Conservation (phyloP, 1,284 basidiomycete genomes). For the Kalmanozyma brasiliensis region DNA sequence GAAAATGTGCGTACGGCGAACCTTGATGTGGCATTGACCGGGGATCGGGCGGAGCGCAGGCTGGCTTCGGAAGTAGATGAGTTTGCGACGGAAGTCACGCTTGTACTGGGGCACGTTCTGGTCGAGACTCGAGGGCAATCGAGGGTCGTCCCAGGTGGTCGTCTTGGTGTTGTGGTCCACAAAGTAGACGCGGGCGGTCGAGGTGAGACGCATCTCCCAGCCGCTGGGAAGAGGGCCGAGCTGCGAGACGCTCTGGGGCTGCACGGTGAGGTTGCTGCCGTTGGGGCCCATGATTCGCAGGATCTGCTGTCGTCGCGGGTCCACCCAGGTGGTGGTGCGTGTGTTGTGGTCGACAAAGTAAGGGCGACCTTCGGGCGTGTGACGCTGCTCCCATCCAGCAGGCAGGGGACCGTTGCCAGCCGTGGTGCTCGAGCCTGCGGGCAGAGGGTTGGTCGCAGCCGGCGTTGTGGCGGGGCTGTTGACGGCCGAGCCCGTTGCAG, state of each 20-base stretch:
- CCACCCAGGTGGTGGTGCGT: constrained; percentile 97
- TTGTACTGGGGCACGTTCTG: constrained; percentile 99
- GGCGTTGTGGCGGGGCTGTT: constrained; percentile 31
- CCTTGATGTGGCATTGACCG: constrained; percentile 96
- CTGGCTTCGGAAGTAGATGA: constrained; percentile 98
- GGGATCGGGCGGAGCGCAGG: constrained; percentile 82
- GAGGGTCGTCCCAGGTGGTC: constrained; percentile 93
- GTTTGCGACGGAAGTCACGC: constrained; percentile 96
- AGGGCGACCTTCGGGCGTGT: constrained; percentile 94
- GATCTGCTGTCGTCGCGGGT: constrained; percentile 89
- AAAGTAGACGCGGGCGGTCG: constrained; percentile 92
- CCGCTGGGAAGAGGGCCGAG: constrained; percentile 94
- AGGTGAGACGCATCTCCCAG: constrained; percentile 96
- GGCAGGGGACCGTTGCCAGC: constrained; percentile 85
- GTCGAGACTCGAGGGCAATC: constrained; percentile 82
- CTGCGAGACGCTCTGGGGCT: constrained; percentile 84
- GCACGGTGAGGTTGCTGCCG: constrained; percentile 80
- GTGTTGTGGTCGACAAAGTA: constrained; percentile 95
- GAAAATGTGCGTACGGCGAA: constrained; percentile 89
- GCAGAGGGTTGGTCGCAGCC: constrained; percentile 40
- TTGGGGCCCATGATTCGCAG: constrained; percentile 86
- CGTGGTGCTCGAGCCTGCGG: constrained; percentile 72
- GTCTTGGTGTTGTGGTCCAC: constrained; percentile 95
- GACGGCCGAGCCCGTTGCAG: constrained; percentile 36
- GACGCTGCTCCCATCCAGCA: constrained; percentile 96